These are phyloP conservation scores for Lachancea fermentati DNA, from an alignment of 805 yeast genomes.

Conservation along the genomic window DNA sequence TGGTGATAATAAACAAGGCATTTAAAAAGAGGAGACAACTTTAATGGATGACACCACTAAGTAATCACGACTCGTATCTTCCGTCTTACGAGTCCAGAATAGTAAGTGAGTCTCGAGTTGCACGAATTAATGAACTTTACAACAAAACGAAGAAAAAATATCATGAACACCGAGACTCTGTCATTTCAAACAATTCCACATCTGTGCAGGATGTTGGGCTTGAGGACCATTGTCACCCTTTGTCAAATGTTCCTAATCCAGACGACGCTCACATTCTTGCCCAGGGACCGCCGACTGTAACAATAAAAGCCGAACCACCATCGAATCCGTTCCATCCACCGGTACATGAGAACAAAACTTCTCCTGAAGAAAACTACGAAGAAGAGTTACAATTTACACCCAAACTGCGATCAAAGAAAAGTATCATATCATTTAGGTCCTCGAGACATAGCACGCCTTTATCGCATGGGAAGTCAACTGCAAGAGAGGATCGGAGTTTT, in stretches of 20 bases:
- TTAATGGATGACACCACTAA: constrained; percentile 13
- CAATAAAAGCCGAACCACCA: constrained; percentile 11
- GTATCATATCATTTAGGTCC: constrained; percentile 10
- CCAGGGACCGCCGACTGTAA: constrained; percentile 3
- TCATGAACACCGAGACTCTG: constrained; percentile 16
- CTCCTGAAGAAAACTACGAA: constrained; percentile 16
- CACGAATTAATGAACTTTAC: constrained; percentile 22
- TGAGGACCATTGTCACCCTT: constrained; percentile 4
- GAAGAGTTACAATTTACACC: constrained; percentile 32
- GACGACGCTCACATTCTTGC: background rate
- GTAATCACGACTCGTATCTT: constrained; percentile 8
- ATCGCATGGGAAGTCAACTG: background rate
- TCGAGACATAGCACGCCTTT: constrained; percentile 3
- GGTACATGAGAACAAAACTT: constrained; percentile 3
- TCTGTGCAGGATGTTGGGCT: constrained; percentile 3
- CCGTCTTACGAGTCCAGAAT: constrained; percentile 16
- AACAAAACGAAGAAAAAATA: constrained; percentile 11
- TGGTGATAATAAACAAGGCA: background rate
- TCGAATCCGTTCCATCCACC: constrained; percentile 9
- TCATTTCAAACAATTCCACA: constrained; percentile 18
- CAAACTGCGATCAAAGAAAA: constrained; percentile 19
- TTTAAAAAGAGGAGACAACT: too few species aligned
- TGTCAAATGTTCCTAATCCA: background rate
- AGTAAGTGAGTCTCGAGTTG: constrained; percentile 22
- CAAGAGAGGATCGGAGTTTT: background rate